A percentile compares a stretch with the other conserved stretches of the same genome.
phyloP scores from a whole-genome alignment of 768 basidiomycete species.

The Boletellus ananas region DNA sequence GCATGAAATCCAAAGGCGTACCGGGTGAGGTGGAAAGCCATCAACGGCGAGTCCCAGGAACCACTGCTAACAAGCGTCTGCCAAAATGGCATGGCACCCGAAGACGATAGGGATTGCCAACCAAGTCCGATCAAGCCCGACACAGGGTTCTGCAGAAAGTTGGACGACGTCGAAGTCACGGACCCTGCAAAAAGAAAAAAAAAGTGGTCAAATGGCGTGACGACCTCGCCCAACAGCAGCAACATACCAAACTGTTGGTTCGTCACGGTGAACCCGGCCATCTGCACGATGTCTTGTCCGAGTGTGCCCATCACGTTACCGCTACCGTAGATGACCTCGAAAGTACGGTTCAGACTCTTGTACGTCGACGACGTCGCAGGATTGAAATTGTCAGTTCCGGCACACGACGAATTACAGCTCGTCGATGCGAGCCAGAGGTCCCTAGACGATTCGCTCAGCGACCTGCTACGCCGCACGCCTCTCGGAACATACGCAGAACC shows the following conservation, averaged over 20 bases:
- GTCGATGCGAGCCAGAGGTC: conserved; percentile 50
- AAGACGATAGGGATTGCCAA: conserved; percentile 57
- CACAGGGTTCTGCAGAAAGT: conserved; percentile 44
- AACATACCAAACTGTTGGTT: conserved; percentile 55
- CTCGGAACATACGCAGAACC: conserved; percentile 36
- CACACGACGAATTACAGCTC: conserved; percentile 29
- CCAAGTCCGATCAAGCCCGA: conserved; percentile 76
- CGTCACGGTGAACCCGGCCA: conserved; percentile 60
- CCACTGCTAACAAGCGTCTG: conserved; percentile 43
- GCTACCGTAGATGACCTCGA: conserved; percentile 43
- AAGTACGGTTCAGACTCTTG: conserved; percentile 29
- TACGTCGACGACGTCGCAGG: conserved; percentile 35
- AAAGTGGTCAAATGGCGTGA: conserved; percentile 32
- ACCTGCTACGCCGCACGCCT: neutral
- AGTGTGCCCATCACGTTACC: conserved; percentile 46
- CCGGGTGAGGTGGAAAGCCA: conserved; percentile 65
- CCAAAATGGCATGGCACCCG: conserved; percentile 64
- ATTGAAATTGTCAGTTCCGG: conserved; percentile 33
- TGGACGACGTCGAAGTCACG: conserved; percentile 30
- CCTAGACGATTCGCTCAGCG: conserved; percentile 26
- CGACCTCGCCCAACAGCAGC: neutral
- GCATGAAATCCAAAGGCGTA: conserved; percentile 10
- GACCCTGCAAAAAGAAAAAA: conserved; percentile 30
- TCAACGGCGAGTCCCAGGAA: conserved; percentile 47
- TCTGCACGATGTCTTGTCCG: conserved; percentile 59